Percentiles rank a stretch among this genome's conserved stretches.
These are phyloP conservation scores for Penium margaritaceum DNA, from an alignment of 139 green algal species.

Conservation along the genomic window DNA sequence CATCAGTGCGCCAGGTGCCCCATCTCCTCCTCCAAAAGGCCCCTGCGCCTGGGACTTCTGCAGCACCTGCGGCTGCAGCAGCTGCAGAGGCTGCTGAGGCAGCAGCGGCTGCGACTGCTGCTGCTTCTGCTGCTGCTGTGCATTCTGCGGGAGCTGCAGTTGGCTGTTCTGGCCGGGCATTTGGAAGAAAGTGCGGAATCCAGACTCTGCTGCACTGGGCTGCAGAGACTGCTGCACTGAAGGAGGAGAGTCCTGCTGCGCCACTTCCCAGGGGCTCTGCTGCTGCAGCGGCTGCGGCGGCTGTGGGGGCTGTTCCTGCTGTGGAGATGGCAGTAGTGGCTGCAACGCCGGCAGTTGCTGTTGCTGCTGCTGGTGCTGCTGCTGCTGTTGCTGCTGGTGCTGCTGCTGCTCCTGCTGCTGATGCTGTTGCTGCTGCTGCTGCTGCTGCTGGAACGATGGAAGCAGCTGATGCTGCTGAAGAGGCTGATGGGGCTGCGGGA, in stretches of 20 bases:
- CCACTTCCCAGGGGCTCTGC: neutral
- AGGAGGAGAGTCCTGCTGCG: neutral
- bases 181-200: too few relatives aligned
- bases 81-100: too few relatives aligned
- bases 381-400: conserved; percentile 2
- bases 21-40: neutral
- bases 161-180: neutral
- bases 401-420: conserved; percentile 23
- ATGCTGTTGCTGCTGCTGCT: conserved; percentile 2
- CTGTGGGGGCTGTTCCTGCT: too few relatives aligned
- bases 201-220: neutral
- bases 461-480: conserved; percentile 7
- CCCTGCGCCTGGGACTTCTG: neutral
- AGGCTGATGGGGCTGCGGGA: neutral
- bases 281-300: too few relatives aligned
- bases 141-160: neutral
- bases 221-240: neutral
- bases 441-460: neutral
- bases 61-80: neutral
- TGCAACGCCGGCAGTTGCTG: too few relatives aligned
- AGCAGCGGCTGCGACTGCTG: neutral
- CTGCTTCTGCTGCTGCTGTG: neutral
- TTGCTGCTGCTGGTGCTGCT: neutral
- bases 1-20: neutral
- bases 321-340: too few relatives aligned